These are phyloP conservation scores for Rhododendron mucronatum DNA, from an alignment of 148 eudicot species.

Conservation along the genomic window DNA sequence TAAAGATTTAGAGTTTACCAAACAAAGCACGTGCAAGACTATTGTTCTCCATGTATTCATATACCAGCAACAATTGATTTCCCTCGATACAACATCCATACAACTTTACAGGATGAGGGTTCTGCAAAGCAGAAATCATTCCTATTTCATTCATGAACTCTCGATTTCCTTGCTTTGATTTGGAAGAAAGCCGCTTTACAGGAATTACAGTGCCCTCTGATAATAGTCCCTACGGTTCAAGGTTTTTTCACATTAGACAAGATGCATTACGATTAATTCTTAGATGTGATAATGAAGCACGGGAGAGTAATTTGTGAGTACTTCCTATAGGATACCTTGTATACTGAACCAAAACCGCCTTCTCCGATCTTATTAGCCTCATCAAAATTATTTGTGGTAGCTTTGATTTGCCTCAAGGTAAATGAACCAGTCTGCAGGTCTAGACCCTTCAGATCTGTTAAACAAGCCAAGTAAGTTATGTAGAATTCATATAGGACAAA, in stretches of 20 bases:
- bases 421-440: conserved; percentile 16
- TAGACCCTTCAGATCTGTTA: background rate
- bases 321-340: conserved; percentile 20
- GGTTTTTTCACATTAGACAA: no score
- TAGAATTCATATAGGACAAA: background rate
- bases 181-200: conserved; percentile 29
- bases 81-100: conserved; percentile 41
- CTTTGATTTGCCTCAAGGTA: conserved; percentile 8
- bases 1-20: conserved; percentile 17
- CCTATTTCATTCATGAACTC: conserved; percentile 11
- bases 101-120: conserved; percentile 32
- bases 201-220: conserved; percentile 40
- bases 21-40: conserved; percentile 42
- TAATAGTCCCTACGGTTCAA: conserved; percentile 26
- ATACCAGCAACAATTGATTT: conserved; percentile 32
- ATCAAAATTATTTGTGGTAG: background rate
- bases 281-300: no score
- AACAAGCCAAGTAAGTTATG: background rate
- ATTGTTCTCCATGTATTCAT: conserved; percentile 45
- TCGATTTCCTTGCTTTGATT: background rate
- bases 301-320: no score
- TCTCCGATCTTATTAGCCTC: background rate
- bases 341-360: conserved; percentile 21
- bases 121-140: conserved; percentile 35
- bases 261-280: no score